Evolutionary conservation across 2,329 filamentous ascomycete genomes (phyloP).

Genomic region (Venturia carpophila): DNA sequence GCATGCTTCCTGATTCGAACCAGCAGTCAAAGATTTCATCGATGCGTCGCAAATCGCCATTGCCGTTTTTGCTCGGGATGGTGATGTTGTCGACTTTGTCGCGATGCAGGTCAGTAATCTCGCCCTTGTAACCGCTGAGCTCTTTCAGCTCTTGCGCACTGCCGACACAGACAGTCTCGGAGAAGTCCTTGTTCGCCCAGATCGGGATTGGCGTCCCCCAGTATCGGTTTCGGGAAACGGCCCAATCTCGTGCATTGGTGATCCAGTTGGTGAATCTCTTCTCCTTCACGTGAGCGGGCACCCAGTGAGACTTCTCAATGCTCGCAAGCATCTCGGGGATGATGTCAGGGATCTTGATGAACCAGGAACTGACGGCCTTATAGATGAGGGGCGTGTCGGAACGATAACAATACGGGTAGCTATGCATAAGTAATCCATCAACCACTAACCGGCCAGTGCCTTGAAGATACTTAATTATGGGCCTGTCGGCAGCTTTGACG

Average conservation of each 20-base stretch:
- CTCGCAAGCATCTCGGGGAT: conserved; percentile 85
- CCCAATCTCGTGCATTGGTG: conserved; percentile 85
- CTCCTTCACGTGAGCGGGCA: conserved; percentile 83
- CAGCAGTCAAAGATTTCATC: conserved; percentile 94
- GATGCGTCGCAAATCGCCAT: conserved; percentile 70
- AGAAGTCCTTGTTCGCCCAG: conserved; percentile 84
- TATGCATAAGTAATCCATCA: conserved; percentile 82
- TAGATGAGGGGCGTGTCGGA: conserved; percentile 96
- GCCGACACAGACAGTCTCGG: conserved; percentile 79
- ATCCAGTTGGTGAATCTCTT: conserved; percentile 90
- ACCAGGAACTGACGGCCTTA: conserved; percentile 88
- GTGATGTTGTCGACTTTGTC: conserved; percentile 92
- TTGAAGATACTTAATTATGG: conserved; percentile 85
- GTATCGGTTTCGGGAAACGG: conserved; percentile 86
- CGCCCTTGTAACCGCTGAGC: conserved; percentile 77
- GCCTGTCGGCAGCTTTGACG: conserved; percentile 87
- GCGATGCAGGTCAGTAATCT: conserved; percentile 78
- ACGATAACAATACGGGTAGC: conserved; percentile 87
- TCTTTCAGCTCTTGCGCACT: conserved; percentile 77
- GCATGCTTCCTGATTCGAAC: conserved; percentile 96
- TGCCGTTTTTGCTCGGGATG: conserved; percentile 82
- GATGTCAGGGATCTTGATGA: conserved; percentile 77
- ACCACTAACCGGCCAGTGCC: conserved; percentile 67
- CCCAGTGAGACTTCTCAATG: conserved; percentile 85
- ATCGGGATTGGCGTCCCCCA: conserved; percentile 91